Base-by-base conservation (phyloP, 2,329 filamentous ascomycete genomes). In the Bipolaris bicolor region DNA sequence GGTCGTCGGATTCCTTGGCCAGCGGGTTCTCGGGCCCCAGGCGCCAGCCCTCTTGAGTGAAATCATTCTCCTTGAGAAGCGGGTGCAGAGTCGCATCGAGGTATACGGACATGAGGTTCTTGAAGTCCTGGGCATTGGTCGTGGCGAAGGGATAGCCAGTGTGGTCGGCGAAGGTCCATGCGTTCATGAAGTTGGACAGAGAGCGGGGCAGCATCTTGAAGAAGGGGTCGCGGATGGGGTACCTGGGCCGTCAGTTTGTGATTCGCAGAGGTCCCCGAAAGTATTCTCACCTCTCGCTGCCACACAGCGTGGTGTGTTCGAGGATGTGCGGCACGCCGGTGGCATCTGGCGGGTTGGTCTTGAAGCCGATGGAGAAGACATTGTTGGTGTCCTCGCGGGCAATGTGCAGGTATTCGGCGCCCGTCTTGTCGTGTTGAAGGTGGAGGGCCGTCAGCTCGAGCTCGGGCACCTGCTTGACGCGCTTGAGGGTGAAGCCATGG, bases 161-260 rank as follows among this genome's bases (percentile, higher is more conserved):
- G 76, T 99, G 93, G 72, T 98, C 94, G 20, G 92, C 90, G 24
- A 93, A 92, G 40, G 95, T 99, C 75, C 98, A 97, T 60, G 95
- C 95, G 77, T 99, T 99, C 95, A 99, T 99, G 74, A 97, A 99
- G 78, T 98, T 99, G 63, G 95, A 97, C n/a, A 99, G 84, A 5
- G 95, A 97, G 67, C 95, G 88, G 20, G 95, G 95, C 24, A 99
- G 85, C 95, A 99, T 99, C 84, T 98, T 99, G 83, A 99, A 99
- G 83, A 99, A 99, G 0, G 95, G 95, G 72, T 99, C 95, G 61
- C 95, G 91, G 57, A 99, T 94, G n/a, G 95, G 95, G 74, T 93
- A 96, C 76, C 91, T 94, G 49, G 44, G 18, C 1, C 13, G 60
- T 70, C 45, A 68, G 64, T 40, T 10, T 18, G 7, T 13, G 3